Base-by-base conservation (phyloP, 2,329 filamentous ascomycete genomes). In the Ophiostoma montium region DNA sequence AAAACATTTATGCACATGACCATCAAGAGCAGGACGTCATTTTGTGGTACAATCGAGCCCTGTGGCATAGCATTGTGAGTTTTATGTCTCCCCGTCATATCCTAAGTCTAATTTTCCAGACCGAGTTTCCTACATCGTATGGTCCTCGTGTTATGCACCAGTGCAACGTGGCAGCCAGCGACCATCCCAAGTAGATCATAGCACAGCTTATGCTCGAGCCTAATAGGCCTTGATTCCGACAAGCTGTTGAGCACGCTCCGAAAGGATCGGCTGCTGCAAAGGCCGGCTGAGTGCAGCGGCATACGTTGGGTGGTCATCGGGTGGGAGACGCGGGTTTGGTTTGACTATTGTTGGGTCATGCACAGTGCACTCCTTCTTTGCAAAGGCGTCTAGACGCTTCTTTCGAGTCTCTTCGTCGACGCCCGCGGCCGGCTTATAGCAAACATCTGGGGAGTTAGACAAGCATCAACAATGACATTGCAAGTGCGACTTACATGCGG, bases 51-150 rank as follows among this genome's bases (percentile, higher is more conserved):
- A 65, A 65, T 50, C 56, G 64, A 11, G 62, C 63, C 0, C 53
- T 65, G 11, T 65, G 63, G 64, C 63, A 66, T 47, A 64, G 62
- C 41, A 65, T 65, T 48, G 63, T 65, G 52, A 56, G 56, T 58
- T 4, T 1, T 3, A 2, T n/a, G n/a, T n/a, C n/a, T n/a, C n/a
- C n/a, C n/a, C n/a, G n/a, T n/a, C n/a, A n/a, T n/a, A 35, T 13
- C 13, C 11, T 12, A 35, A 5, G 10, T 35, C 43, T 42, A 45
- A 38, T 33, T 2, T 39, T 4, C 7, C 32, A 51, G 56, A 59
- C 58, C 11, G 62, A 66, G 39, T 65, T 66, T 45, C 62, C 63
- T 5, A 59, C 62, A 50, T 63, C 61, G 2, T 65, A 65, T 49
- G 63, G 63, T 1, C 62, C 62, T 7, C 58, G 63, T 15, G 57